Conservation (phyloP, 1,284 basidiomycete genomes). For the Trametes pubescens region DNA sequence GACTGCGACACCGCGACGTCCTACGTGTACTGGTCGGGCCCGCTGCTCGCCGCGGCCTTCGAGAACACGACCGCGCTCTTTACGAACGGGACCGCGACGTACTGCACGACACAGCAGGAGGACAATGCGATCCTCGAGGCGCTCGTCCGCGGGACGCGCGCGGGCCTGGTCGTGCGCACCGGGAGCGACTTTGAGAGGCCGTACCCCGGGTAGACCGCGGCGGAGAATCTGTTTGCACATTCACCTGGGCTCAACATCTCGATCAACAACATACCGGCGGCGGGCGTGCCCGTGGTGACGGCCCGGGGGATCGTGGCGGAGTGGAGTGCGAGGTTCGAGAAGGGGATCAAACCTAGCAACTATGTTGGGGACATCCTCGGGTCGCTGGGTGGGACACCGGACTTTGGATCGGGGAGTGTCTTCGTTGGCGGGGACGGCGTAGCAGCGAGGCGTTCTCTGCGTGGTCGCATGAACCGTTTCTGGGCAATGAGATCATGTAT, state of each 20-base stretch:
- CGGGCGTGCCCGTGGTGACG: slow-evolving; percentile 43
- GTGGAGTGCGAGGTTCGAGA: slow-evolving; percentile 40
- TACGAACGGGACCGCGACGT: slow-evolving; percentile 49
- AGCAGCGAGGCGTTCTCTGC: background rate
- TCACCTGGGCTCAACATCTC: slow-evolving; percentile 36
- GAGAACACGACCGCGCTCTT: slow-evolving; percentile 51
- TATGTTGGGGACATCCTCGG: slow-evolving; percentile 46
- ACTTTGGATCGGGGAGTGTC: slow-evolving; percentile 34
- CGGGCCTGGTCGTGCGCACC: slow-evolving; percentile 52
- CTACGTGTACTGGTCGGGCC: slow-evolving; percentile 54
- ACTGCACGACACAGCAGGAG: slow-evolving; percentile 57
- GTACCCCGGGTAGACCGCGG: slow-evolving; percentile 38
- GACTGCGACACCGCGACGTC: slow-evolving; percentile 52
- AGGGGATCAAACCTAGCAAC: slow-evolving; percentile 40
- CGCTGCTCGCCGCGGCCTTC: slow-evolving; percentile 48
- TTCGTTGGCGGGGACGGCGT: background rate
- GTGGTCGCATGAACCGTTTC: background rate
- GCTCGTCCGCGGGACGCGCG: slow-evolving; percentile 50
- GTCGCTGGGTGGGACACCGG: slow-evolving; percentile 39
- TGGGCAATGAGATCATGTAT: too few species aligned
- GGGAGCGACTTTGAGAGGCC: slow-evolving; percentile 55
- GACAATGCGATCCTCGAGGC: slow-evolving; percentile 57
- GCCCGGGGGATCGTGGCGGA: slow-evolving; percentile 41
- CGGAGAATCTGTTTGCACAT: slow-evolving; percentile 36
- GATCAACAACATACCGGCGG: slow-evolving; percentile 41